Evolutionary conservation across 2,329 filamentous ascomycete genomes (phyloP).

Genomic region (Verticillium nonalfalfae): DNA sequence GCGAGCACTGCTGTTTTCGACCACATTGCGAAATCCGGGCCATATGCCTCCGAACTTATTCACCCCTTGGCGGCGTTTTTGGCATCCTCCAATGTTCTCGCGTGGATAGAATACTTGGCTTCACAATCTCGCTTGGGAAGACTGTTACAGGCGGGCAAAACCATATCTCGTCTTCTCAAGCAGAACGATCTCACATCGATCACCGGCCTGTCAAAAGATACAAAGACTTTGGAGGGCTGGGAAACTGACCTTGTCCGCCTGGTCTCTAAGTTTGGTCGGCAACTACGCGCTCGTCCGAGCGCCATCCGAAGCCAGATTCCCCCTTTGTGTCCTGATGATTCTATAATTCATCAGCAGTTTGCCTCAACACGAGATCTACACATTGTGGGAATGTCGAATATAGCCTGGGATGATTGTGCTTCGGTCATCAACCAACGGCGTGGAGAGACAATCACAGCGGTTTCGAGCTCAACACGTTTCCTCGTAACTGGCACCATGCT

Average conservation of each 20-base stretch:
- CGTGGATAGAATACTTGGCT: background rate
- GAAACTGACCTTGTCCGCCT: background rate
- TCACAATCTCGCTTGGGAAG: background rate
- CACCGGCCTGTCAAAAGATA: background rate
- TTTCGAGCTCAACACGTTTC: background rate
- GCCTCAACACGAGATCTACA: background rate
- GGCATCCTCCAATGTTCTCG: background rate
- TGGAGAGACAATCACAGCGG: background rate
- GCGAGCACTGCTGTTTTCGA: background rate
- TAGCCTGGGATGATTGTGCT: background rate
- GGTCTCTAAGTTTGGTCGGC: background rate
- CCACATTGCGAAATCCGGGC: background rate
- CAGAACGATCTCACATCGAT: background rate
- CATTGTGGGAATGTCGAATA: background rate
- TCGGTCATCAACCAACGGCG: background rate
- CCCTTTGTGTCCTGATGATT: background rate
- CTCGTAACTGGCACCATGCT: background rate
- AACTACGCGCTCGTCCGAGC: background rate
- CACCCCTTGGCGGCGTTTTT: background rate
- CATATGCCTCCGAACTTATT: background rate
- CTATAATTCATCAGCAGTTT: background rate
- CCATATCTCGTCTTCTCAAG: background rate
- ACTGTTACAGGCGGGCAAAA: background rate
- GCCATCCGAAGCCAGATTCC: background rate
- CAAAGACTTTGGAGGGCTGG: background rate